These are phyloP conservation scores for Mycena citricolor DNA, from an alignment of 1,284 basidiomycete genomes.

Conservation along the genomic window DNA sequence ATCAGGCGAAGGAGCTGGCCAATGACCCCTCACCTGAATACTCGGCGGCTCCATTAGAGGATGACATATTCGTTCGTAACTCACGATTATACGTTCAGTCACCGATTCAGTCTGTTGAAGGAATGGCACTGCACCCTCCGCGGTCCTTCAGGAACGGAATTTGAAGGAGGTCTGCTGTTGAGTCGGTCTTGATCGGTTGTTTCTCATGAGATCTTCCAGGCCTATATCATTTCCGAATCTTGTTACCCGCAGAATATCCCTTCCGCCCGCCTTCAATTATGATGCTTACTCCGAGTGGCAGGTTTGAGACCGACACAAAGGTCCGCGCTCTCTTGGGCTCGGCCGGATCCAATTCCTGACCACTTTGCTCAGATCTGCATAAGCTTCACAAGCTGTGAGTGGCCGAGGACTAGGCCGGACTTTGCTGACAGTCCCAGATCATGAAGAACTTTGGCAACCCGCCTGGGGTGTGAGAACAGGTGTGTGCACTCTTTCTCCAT, in stretches of 20 bases:
- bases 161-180: conserved; percentile 67
- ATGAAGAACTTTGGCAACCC: conserved; percentile 93
- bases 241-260: conserved; percentile 91
- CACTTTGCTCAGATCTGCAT: conserved; percentile 75
- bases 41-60: conserved; percentile 85
- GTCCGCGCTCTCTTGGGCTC: conserved; percentile 44
- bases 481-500: conserved; percentile 26
- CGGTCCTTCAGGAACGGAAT: conserved; percentile 85
- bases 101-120: too few relatives aligned
- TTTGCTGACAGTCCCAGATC: conserved; percentile 48
- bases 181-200: not conserved
- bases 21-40: conserved; percentile 83
- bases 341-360: conserved; percentile 7
- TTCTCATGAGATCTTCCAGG: conserved; percentile 5
- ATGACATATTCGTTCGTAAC: conserved; percentile 80
- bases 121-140: conserved; percentile 98
- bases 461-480: conserved; percentile 97
- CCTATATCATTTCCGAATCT: conserved; percentile 88
- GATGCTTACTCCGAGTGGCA: conserved; percentile 92
- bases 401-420: conserved; percentile 14
- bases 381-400: conserved; percentile 84
- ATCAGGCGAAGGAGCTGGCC: conserved; percentile 76
- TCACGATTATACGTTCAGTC: too few relatives aligned
- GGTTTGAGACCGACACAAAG: conserved; percentile 95
- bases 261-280: conserved; percentile 93